These are phyloP conservation scores for Tricholomella constricta DNA, from an alignment of 768 basidiomycete species.

Conservation along the genomic window DNA sequence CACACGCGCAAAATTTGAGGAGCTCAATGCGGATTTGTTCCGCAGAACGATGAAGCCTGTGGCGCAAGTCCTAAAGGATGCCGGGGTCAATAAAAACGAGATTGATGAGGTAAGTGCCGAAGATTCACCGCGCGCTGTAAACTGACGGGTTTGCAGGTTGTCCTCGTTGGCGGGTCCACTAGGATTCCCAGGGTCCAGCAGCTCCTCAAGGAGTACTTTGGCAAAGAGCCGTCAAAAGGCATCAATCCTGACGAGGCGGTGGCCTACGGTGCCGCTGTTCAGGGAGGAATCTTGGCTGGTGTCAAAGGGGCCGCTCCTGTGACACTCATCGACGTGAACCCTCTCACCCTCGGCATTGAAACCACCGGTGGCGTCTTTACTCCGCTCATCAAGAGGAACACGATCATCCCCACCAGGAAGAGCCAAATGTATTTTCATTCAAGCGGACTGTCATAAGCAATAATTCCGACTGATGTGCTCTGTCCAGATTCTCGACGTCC, in stretches of 20 bases:
- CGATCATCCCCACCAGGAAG: constrained; percentile 54
- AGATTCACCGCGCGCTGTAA: neutral
- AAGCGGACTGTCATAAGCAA: neutral
- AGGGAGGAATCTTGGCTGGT: constrained; percentile 66
- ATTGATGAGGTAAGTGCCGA: constrained; percentile 57
- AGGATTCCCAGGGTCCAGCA: constrained; percentile 72
- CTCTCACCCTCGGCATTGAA: constrained; percentile 60
- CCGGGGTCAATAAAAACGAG: constrained; percentile 75
- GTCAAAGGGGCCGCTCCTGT: constrained; percentile 53
- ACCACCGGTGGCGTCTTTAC: constrained; percentile 69
- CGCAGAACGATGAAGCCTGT: constrained; percentile 85
- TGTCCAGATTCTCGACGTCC: constrained; percentile 80
- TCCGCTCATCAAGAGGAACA: constrained; percentile 49
- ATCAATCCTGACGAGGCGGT: constrained; percentile 79
- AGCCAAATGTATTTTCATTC: constrained; percentile 36
- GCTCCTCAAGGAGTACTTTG: constrained; percentile 67
- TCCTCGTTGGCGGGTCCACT: constrained; percentile 64
- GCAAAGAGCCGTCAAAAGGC: constrained; percentile 64
- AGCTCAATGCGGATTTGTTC: constrained; percentile 83
- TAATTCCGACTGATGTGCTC: neutral
- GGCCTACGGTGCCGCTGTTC: constrained; percentile 72
- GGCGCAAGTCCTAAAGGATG: constrained; percentile 82
- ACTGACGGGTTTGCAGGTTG: constrained; percentile 29
- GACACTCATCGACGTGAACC: constrained; percentile 61
- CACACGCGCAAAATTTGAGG: constrained; percentile 84